phyloP scores from a whole-genome alignment of 2,329 filamentous ascomycete species.

The Ophiocordyceps polyrhachis-furcata region DNA sequence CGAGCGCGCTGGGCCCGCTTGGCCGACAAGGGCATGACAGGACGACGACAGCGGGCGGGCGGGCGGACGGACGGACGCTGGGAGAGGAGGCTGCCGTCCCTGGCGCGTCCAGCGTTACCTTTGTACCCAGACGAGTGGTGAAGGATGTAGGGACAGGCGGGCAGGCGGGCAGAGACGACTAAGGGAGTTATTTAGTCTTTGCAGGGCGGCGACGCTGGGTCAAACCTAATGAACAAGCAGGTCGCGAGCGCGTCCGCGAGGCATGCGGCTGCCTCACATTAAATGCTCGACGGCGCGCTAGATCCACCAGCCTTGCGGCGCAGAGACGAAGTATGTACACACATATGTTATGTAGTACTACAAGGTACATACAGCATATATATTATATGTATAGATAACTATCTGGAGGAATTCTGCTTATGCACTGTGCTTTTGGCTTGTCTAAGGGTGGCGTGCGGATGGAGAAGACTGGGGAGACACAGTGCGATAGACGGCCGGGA shows the following conservation, averaged over 20 bases:
- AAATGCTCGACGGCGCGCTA: not conserved
- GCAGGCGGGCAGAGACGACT: not conserved
- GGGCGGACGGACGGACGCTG: not conserved
- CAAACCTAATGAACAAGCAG: not conserved
- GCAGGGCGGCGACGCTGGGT: not conserved
- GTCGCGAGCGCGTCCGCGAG: not conserved
- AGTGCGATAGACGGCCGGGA: no score
- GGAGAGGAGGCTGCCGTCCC: no score
- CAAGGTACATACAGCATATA: no score
- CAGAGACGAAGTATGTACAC: not conserved
- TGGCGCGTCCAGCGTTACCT: no score
- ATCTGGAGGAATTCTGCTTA: no score
- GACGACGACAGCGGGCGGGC: slow-evolving; percentile 1
- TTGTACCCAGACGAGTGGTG: not conserved
- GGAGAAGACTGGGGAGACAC: no score
- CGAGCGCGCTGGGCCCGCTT: not conserved
- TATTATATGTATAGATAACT: no score
- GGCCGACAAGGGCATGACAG: slow-evolving; percentile 1
- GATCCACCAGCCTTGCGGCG: not conserved
- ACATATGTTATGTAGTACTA: no score
- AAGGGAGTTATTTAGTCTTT: not conserved
- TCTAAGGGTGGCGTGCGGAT: no score
- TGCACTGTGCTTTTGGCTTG: no score
- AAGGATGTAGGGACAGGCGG: not conserved
- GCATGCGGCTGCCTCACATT: not conserved